A percentile compares a stretch with the other conserved stretches of the same genome.
These are phyloP conservation scores for Populus hybrid DNA, from an alignment of 441 rosid species.

Conservation along the genomic window DNA sequence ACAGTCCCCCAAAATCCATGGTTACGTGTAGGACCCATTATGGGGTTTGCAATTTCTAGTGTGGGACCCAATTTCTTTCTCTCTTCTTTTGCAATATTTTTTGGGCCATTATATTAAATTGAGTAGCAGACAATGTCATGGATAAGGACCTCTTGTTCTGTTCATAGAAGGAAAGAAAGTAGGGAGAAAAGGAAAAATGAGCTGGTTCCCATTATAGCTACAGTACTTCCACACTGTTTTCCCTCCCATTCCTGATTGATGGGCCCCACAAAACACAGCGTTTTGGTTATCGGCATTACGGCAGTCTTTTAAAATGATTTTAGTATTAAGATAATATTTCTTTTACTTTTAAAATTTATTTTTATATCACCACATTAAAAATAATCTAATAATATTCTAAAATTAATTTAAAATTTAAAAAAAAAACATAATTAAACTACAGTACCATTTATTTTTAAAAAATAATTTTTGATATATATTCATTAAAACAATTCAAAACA, in stretches of 20 bases:
- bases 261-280: constrained; percentile 16
- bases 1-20: constrained; percentile 15
- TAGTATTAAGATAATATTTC: too few relatives aligned
- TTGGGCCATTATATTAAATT: background rate
- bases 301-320: too few relatives aligned
- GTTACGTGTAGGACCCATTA: constrained; percentile 22
- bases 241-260: background rate
- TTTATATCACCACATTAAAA: too few relatives aligned
- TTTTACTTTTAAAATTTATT: too few relatives aligned
- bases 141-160: background rate
- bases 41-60: background rate
- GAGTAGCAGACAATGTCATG: background rate
- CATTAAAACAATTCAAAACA: too few relatives aligned
- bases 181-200: constrained; percentile 10
- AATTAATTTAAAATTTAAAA: too few relatives aligned
- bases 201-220: constrained; percentile 33
- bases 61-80: background rate
- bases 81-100: background rate
- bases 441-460: too few relatives aligned
- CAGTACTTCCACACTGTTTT: constrained; percentile 1
- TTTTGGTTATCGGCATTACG: too few relatives aligned
- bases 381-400: too few relatives aligned
- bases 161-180: background rate
- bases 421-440: too few relatives aligned
- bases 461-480: too few relatives aligned